These are phyloP conservation scores for Quillaja saponaria DNA, from an alignment of 306 rosid genomes.

Conservation along the genomic window DNA sequence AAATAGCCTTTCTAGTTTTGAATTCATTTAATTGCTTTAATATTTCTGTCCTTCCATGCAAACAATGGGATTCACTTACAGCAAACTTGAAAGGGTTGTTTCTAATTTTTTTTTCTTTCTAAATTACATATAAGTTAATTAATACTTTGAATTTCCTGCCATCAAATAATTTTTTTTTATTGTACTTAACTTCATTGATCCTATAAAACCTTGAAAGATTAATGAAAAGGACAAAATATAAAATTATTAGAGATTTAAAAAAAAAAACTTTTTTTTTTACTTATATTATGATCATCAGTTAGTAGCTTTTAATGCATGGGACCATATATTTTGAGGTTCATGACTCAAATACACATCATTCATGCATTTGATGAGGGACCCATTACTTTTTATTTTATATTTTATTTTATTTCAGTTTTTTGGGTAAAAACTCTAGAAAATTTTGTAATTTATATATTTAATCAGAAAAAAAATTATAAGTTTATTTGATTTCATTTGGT, in stretches of 20 bases:
- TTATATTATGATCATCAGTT: slow-evolving; percentile 14
- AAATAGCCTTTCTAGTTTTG: slow-evolving; percentile 25
- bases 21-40: slow-evolving; percentile 21
- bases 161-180: too few species aligned
- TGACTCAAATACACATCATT: slow-evolving; percentile 37
- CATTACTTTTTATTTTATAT: slow-evolving; percentile 24
- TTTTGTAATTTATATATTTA: too few species aligned
- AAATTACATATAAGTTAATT: too few species aligned
- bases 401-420: too few species aligned
- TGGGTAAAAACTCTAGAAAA: too few species aligned
- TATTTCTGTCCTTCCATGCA: slow-evolving; percentile 41
- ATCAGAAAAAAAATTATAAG: too few species aligned
- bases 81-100: slow-evolving; percentile 34
- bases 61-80: slow-evolving; percentile 40
- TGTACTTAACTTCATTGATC: not conserved
- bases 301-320: slow-evolving; percentile 35
- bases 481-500: too few species aligned
- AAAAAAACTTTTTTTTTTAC: too few species aligned
- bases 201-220: slow-evolving; percentile 29
- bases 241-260: too few species aligned
- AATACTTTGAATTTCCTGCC: slow-evolving; percentile 13
- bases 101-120: slow-evolving; percentile 30
- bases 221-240: not conserved
- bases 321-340: slow-evolving; percentile 33
- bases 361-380: slow-evolving; percentile 46